Conservation (phyloP, 352 stramenopile species). For the Phytophthora vignae region DNA sequence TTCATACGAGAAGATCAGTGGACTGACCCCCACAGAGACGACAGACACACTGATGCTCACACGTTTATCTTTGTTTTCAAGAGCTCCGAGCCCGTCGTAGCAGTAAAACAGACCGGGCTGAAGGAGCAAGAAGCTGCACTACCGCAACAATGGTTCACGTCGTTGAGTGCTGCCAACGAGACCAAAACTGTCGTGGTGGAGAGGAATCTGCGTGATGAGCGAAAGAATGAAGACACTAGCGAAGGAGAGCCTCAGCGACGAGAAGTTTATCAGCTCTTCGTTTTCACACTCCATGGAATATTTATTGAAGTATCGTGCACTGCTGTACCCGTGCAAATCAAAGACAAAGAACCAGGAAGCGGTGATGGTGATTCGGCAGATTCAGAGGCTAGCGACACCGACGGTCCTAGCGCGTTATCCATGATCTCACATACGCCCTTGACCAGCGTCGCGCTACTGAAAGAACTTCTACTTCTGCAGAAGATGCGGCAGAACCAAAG, state of each 20-base stretch:
- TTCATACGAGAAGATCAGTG: conserved; percentile 23
- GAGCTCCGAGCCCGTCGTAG: background rate
- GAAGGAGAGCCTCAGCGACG: background rate
- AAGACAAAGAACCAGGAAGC: background rate
- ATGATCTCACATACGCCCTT: background rate
- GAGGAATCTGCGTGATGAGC: background rate
- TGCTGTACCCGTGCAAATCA: background rate
- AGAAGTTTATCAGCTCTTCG: conserved; percentile 25
- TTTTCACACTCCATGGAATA: conserved; percentile 33
- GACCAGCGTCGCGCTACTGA: conserved; percentile 36
- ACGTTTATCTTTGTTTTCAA: conserved; percentile 64
- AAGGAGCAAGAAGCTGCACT: conserved; percentile 24
- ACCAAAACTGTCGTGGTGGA: conserved; percentile 52
- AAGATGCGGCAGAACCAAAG: conserved; percentile 42
- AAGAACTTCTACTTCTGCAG: conserved; percentile 48
- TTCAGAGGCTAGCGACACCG: conserved; percentile 4
- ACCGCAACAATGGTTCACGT: conserved; percentile 63
- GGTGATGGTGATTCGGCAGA: background rate
- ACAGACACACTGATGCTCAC: conserved; percentile 19
- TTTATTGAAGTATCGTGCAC: conserved; percentile 26
- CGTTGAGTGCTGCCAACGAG: conserved; percentile 45
- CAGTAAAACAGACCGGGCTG: conserved; percentile 7
- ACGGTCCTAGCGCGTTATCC: background rate
- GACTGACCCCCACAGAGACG: background rate
- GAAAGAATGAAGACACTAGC: background rate